A percentile compares a stretch with the other conserved stretches of the same genome.
Conservation (phyloP, 108 stramenopile genomes). For the Nitzschia sp. region DNA sequence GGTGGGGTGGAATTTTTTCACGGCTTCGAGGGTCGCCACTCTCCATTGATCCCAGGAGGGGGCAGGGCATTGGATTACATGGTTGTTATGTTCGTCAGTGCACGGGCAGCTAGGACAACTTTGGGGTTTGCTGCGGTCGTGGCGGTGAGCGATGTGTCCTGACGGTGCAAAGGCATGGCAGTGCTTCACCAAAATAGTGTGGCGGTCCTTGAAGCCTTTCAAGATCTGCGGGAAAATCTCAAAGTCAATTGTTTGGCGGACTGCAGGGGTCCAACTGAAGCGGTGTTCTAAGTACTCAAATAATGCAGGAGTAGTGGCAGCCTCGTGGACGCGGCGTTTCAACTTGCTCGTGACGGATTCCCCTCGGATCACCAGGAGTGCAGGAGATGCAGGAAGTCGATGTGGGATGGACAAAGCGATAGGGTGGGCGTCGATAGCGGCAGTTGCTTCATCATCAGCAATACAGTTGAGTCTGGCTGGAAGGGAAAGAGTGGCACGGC, state of each 20-base stretch:
- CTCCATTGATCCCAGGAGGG: not conserved
- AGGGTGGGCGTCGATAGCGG: not conserved
- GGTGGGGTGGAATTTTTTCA: not conserved
- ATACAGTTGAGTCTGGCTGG: not conserved
- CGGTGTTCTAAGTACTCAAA: not conserved
- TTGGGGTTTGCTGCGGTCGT: not conserved
- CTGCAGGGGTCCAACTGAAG: not conserved
- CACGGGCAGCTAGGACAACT: not conserved
- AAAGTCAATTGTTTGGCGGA: not conserved
- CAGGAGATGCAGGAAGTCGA: not conserved
- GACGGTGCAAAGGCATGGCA: not conserved
- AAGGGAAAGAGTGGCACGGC: not conserved
- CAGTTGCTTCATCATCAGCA: not conserved
- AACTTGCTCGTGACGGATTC: not conserved
- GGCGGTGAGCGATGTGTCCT: not conserved
- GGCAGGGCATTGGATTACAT: not conserved
- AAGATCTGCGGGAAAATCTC: not conserved
- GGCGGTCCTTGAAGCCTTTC: not conserved
- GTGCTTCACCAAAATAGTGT: not conserved
- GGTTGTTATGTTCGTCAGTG: not conserved
- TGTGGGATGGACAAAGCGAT: not conserved
- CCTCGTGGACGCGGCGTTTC: not conserved
- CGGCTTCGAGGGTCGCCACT: not conserved
- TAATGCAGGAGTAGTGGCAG: not conserved
- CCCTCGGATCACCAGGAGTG: not conserved